Evolutionary conservation across 2,329 filamentous ascomycete species (phyloP), one percentile per base, ranked within the genome.

Genomic region (Lachnellula willkommii): DNA sequence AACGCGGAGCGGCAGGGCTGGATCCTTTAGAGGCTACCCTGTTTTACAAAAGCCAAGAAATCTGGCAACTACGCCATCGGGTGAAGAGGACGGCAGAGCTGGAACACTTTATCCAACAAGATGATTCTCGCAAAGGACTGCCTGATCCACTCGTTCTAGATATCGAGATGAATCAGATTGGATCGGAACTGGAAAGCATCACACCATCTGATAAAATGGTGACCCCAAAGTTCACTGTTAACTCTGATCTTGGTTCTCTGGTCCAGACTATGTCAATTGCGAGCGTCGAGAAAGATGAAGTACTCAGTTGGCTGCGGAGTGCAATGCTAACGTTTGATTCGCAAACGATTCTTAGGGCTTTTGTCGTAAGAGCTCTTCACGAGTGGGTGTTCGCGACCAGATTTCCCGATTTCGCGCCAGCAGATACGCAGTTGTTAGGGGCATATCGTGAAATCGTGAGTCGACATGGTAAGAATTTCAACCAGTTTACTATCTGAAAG

Each of bases 321-420:
- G 8, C 5, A 37, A 42, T 2, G 3, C 20, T 11, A 1, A 56
- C 55, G n/a, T 52, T 47, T 28, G 43, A 37, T 5, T 2, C 49
- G 12, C 39, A 47, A 6, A 15, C 47, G 6, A 36, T 52, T 11
- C 11, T 61, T 9, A 55, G 50, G 48, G 15, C 17, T 15, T 37
- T 61, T 17, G 36, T 47, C 1, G 7, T 57, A 5, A 50, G 52
- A 32, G 59, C 57, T 3, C 8, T 61, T 2, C 32, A 48, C 22
- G 49, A 60, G 6, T 62, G 55, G 60, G 56, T 62, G 7, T 62
- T 60, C 17, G 35, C 32, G 32, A 57, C 58, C 3, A 40, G 12
- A 1, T 62, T 60, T 39, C 60, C 58, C 4, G 47, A 48, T n/a
- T 52, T 62, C 9, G 37, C 37, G n/a, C 37, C 37, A 40, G 2